Percentiles rank a stretch among this genome's conserved stretches.
phyloP scores from a whole-genome alignment of 176 grass and related monocot genomes.

The Carex pumila region DNA sequence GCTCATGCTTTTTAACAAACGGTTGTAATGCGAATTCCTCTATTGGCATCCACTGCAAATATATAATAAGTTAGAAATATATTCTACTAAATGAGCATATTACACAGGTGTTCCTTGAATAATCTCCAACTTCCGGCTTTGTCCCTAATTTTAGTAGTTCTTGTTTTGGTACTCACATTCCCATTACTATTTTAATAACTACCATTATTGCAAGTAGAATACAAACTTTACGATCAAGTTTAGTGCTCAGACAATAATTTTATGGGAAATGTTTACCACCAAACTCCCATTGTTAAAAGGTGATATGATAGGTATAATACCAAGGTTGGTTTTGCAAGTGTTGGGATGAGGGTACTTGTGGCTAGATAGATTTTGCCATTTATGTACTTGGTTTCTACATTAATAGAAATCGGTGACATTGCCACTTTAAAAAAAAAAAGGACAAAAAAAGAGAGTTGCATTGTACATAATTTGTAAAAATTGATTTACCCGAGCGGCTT shows the following conservation, averaged over 20 bases:
- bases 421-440: not conserved
- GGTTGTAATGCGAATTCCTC: slow-evolving; percentile 77
- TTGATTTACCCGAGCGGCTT: slow-evolving; percentile 56
- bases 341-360: not conserved
- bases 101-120: not conserved
- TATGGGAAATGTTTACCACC: not conserved
- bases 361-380: not conserved
- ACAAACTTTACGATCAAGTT: not conserved
- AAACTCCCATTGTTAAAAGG: not conserved
- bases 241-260: not conserved
- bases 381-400: not conserved
- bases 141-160: not conserved
- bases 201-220: not conserved
- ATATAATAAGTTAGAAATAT: not conserved
- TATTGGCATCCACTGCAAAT: slow-evolving; percentile 82
- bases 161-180: not conserved
- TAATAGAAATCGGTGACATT: not conserved
- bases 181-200: not conserved
- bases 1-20: slow-evolving; percentile 72
- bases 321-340: not conserved
- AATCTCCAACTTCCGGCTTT: not conserved
- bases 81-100: not conserved
- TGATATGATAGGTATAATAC: not conserved
- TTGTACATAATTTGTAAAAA: not conserved
- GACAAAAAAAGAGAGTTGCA: not conserved